Base-by-base conservation (phyloP, 2,329 filamentous ascomycete species). In the Sarocladium strictum region DNA sequence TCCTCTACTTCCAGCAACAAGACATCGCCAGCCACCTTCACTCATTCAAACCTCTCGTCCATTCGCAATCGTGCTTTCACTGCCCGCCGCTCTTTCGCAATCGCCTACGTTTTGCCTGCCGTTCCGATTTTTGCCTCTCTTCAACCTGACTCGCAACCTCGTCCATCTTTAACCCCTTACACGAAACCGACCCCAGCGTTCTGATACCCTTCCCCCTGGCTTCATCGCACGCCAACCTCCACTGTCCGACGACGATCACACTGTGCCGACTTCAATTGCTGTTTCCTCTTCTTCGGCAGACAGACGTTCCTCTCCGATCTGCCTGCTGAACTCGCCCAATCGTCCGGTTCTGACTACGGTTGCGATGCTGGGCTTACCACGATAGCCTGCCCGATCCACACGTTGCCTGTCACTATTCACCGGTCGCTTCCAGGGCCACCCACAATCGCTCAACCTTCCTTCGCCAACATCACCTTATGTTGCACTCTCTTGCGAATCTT, bases 401-500 rank as follows among this genome's bases (percentile, higher is more conserved):
- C 17, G 4, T 3, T 11, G 10, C 33, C 32, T 24, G 29, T 37
- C 49, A 15, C 27, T 53, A 17, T 40, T 27, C 23, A 11, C 33
- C 32, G 35, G 50, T 53, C 33, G 32, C 50, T 27, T 35, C 23
- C 10, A 38, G 32, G 26, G 29, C 15, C 35, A 21, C 19, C 19
- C 50, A 53, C 26, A 24, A 33, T 26, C 33, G 50, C 33, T 29
- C 32, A 38, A 38, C 14, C 33, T 29, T 53, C 50, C 23, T 19
- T 33, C 50, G 33, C 15, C 38, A 54, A 33, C 29, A 35, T 54
- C 17, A 37, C 27, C 38, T 12, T 24, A 45, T 35, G 27, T 50
- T 54, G 43, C 38, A 45, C 53, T 35, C 41, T 54, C 53, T 43
- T 37, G 53, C 52, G 51, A 61, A 57, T 56, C 60, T 32, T 59